phyloP scores from a whole-genome alignment of 2,329 filamentous ascomycete genomes.

The Lachnellula suecica region DNA sequence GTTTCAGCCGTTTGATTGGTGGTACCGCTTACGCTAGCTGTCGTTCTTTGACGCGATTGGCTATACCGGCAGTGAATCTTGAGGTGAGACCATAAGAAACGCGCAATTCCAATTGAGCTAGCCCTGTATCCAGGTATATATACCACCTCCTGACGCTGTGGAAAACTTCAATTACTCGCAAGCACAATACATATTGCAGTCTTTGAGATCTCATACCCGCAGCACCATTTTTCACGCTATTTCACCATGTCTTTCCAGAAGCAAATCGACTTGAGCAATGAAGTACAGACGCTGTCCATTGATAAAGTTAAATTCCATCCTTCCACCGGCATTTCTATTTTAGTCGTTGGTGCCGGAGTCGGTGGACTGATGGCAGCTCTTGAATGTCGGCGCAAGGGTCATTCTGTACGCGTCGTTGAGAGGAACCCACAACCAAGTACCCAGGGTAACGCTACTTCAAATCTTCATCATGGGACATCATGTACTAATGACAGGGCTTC shows the following conservation, averaged over 20 bases:
- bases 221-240: too few relatives aligned
- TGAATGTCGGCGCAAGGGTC: slow-evolving; percentile 58
- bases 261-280: background rate
- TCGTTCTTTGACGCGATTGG: too few relatives aligned
- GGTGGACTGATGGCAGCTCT: slow-evolving; percentile 59
- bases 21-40: too few relatives aligned
- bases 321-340: slow-evolving; percentile 41
- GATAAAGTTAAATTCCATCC: background rate
- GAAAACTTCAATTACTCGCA: too few relatives aligned
- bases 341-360: slow-evolving; percentile 54
- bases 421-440: slow-evolving; percentile 41
- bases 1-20: too few relatives aligned
- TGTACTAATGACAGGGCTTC: background rate
- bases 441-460: slow-evolving; percentile 30
- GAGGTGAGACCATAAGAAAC: too few relatives aligned
- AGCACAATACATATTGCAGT: too few relatives aligned
- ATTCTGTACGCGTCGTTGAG: slow-evolving; percentile 48
- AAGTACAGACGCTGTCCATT: background rate
- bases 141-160: too few relatives aligned
- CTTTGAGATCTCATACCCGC: too few relatives aligned
- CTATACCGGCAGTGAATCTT: too few relatives aligned
- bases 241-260: background rate
- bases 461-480: background rate
- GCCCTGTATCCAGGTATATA: too few relatives aligned
- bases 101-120: too few relatives aligned